phyloP scores from a whole-genome alignment of 306 rosid species.

The Sesbania bispinosa region DNA sequence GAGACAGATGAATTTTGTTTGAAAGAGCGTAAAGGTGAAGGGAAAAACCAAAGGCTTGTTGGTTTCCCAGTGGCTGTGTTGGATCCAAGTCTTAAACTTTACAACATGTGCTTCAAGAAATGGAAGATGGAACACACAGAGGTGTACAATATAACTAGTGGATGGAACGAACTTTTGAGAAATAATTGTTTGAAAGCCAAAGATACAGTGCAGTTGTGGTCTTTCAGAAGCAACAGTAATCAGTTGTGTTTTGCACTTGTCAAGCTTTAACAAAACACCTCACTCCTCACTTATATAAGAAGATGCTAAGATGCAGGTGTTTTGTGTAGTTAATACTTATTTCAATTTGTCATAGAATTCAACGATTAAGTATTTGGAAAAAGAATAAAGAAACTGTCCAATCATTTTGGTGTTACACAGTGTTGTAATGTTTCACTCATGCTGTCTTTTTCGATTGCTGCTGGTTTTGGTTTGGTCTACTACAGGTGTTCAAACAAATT shows the following conservation, averaged over 20 bases:
- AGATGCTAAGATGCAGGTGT: too few relatives aligned
- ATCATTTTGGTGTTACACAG: too few relatives aligned
- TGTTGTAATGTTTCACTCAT: too few relatives aligned
- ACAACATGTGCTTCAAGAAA: not conserved
- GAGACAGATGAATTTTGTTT: not conserved
- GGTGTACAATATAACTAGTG: not conserved
- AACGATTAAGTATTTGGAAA: too few relatives aligned
- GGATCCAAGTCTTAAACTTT: not conserved
- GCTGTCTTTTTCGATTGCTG: too few relatives aligned
- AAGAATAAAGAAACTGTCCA: too few relatives aligned
- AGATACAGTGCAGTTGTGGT: not conserved
- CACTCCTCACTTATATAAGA: too few relatives aligned
- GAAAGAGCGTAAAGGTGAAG: not conserved
- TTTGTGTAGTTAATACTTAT: too few relatives aligned
- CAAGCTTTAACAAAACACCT: too few relatives aligned
- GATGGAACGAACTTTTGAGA: not conserved
- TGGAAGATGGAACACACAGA: not conserved
- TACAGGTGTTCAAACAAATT: too few relatives aligned
- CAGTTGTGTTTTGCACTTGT: not conserved
- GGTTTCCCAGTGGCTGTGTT: not conserved
- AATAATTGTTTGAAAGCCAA: not conserved
- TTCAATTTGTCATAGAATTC: too few relatives aligned
- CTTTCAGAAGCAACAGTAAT: not conserved
- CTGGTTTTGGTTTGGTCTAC: too few relatives aligned
- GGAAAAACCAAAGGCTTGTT: not conserved